phyloP scores from a whole-genome alignment of 192 early-diverging fungal genomes.

The Piromyces sp. region DNA sequence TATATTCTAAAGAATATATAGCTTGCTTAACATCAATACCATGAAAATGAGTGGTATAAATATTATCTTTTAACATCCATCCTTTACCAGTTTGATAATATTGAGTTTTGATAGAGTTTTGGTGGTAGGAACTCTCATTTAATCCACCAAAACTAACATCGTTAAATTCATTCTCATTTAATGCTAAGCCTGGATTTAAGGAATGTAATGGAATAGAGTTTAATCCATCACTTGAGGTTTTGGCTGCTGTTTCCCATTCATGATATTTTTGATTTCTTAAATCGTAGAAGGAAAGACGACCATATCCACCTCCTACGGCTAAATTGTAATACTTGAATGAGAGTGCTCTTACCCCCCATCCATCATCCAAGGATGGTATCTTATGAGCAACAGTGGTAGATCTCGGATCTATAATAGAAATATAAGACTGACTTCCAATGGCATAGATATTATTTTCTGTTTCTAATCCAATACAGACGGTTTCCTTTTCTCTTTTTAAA shows the following conservation, averaged over 20 bases:
- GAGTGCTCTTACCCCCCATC: conserved; percentile 50
- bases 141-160: conserved; percentile 2
- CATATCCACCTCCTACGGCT: conserved; percentile 43
- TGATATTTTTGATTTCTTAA: conserved; percentile 30
- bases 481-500: background rate
- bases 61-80: conserved; percentile 25
- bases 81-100: conserved; percentile 21
- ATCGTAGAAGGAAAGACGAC: conserved; percentile 47
- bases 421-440: background rate
- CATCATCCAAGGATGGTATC: conserved; percentile 39
- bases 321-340: conserved; percentile 19
- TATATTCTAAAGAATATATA: conserved; percentile 34
- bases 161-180: background rate
- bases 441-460: background rate
- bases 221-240: background rate
- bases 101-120: background rate
- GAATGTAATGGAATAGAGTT: background rate
- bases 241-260: conserved; percentile 10
- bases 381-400: conserved; percentile 16
- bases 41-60: conserved; percentile 23
- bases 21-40: conserved; percentile 34
- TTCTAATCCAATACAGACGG: background rate
- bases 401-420: background rate
- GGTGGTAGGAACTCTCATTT: background rate
- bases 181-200: background rate